phyloP scores from a whole-genome alignment of 2,329 filamentous ascomycete genomes.

The Colletotrichum camelliae region DNA sequence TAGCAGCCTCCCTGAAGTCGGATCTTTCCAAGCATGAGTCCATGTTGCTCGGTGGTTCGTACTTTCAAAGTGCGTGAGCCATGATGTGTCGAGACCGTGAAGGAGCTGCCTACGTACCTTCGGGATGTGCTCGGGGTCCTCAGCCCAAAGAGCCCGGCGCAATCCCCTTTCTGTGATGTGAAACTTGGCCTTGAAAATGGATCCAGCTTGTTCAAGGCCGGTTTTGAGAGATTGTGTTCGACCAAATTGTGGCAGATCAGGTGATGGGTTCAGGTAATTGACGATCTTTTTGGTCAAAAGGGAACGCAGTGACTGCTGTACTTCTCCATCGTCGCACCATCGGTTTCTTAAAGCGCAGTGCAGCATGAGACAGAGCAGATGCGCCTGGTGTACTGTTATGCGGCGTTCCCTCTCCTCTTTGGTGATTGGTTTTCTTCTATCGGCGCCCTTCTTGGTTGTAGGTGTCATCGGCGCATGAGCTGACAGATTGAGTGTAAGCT shows the following conservation, averaged over 20 bases:
- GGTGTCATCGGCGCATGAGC: constrained; percentile 43
- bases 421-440: constrained; percentile 57
- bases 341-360: constrained; percentile 80
- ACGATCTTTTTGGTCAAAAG: constrained; percentile 71
- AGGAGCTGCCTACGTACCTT: constrained; percentile 48
- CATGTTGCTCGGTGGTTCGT: constrained; percentile 62
- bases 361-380: constrained; percentile 81
- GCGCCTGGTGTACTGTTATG: constrained; percentile 82
- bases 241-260: constrained; percentile 74
- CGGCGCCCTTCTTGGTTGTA: constrained; percentile 32
- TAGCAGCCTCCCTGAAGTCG: constrained; percentile 77
- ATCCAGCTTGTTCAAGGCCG: constrained; percentile 73
- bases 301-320: constrained; percentile 70
- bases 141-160: constrained; percentile 76
- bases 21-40: constrained; percentile 72
- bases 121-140: constrained; percentile 65
- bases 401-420: constrained; percentile 62
- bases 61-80: constrained; percentile 43
- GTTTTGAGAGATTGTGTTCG: constrained; percentile 79
- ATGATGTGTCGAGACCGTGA: background rate
- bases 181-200: constrained; percentile 74
- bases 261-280: constrained; percentile 71
- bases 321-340: constrained; percentile 82
- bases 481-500: constrained; percentile 59
- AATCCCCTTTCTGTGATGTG: constrained; percentile 74